Conservation (phyloP, 345 rosid species). For the Heritiera fomes region DNA sequence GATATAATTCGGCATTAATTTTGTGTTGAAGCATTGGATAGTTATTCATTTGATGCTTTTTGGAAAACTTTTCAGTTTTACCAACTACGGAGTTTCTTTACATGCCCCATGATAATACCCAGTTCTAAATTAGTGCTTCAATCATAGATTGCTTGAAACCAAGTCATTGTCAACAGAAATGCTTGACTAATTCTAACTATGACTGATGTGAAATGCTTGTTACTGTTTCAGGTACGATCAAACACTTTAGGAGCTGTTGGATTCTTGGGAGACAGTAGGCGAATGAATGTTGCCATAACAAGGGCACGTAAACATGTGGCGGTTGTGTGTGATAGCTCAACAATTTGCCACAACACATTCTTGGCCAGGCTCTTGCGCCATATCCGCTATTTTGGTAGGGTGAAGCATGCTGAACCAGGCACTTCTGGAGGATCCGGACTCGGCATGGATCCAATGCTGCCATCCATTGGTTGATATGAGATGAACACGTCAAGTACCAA, state of each 20-base stretch:
- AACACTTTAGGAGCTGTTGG: conserved; percentile 51
- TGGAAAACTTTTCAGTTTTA: background rate
- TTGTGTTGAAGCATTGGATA: background rate
- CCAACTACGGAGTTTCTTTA: background rate
- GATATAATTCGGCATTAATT: background rate
- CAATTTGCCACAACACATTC: conserved; percentile 91
- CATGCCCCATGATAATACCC: background rate
- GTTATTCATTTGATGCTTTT: background rate
- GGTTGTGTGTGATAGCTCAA: conserved; percentile 87
- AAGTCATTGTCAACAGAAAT: background rate
- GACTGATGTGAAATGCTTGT: background rate
- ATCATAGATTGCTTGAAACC: background rate
- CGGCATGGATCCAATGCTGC: conserved; percentile 85
- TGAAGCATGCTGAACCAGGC: conserved; percentile 86
- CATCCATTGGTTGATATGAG: conserved; percentile 57
- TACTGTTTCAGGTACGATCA: background rate
- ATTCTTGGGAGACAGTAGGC: conserved; percentile 82
- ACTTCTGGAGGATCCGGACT: conserved; percentile 79
- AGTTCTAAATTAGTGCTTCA: background rate
- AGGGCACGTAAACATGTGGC: conserved; percentile 85
- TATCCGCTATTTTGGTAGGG: conserved; percentile 82
- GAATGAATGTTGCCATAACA: conserved; percentile 92
- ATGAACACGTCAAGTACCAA: background rate
- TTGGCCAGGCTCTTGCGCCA: conserved; percentile 84
- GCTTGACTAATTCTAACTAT: background rate